Base-by-base conservation (phyloP, 2,329 filamentous ascomycete species). In the Fusarium napiforme region DNA sequence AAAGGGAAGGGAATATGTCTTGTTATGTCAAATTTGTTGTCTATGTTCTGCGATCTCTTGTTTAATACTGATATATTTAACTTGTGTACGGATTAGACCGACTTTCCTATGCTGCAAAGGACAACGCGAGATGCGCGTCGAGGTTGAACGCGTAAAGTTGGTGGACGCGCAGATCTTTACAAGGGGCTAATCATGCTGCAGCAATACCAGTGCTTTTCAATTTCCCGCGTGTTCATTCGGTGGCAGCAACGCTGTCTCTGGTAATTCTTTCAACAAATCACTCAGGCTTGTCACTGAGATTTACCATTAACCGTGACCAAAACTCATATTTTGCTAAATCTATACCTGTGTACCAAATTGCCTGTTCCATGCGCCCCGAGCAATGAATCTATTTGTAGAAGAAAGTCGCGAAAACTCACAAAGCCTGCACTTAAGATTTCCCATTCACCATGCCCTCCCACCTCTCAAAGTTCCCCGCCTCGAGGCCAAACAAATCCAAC, bases 401-500 rank as follows among this genome's bases (percentile, higher is more conserved):
- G 28, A 32, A 30, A 34, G 11, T 23, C 9, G 34, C 4, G 0
- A 57, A 57, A 34, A 12, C 7, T 5, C 9, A 18, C 5, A n/a
- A 52, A 19, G 2, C 30, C 9, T 16, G 1, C 18, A 9, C 12
- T 45, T 4, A 61, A 36, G 14, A 36, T 4, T 28, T 58, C 7
- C 34, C 50, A 10, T 52, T 63, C 18, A 7, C 11, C 49, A 64
- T 66, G 2, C 67, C 60, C 4, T 60, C 28, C 49, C 60, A 69
- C 11, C 65, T 49, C 28, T 65, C 9, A 56, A 70, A 69, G 14
- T 65, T 52, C 10, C 47, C 37, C 32, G 53, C 45, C 14, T 71
- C 67, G 8, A 64, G 7, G 2, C 39, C 60, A 45, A 74, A 67
- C 18, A 70, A 11, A 4, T 74, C 71, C 5, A 75, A 19, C 14